phyloP scores from a whole-genome alignment of 179 eudicot species.

The Heliamphora pulchella region DNA sequence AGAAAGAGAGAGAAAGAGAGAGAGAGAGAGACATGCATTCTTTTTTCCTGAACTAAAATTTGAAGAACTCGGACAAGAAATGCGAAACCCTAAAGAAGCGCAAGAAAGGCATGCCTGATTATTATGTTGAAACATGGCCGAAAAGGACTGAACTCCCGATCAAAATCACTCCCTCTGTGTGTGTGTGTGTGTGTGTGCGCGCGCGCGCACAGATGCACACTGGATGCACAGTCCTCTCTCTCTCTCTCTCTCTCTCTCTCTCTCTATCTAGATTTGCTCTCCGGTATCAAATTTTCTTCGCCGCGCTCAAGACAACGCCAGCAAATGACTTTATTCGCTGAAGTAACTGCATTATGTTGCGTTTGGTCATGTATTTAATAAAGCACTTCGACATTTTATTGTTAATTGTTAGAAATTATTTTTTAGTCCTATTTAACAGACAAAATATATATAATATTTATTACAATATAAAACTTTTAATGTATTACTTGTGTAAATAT shows the following conservation, averaged over 20 bases:
- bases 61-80: background rate
- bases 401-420: no score
- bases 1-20: no score
- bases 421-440: no score
- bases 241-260: background rate
- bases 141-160: background rate
- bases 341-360: no score
- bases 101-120: constrained; percentile 7
- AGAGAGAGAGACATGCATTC: background rate
- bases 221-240: no score
- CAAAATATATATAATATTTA: no score
- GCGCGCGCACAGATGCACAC: no score
- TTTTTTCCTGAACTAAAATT: background rate
- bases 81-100: background rate
- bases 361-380: no score
- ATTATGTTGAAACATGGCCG: constrained; percentile 12
- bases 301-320: background rate
- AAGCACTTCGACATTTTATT: no score
- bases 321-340: background rate
- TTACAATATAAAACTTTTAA: no score
- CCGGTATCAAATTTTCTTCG: background rate
- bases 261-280: background rate
- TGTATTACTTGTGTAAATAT: no score
- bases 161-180: background rate
- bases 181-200: no score